Conservation (phyloP, 331 rosid species). For the Quercus lobata region DNA sequence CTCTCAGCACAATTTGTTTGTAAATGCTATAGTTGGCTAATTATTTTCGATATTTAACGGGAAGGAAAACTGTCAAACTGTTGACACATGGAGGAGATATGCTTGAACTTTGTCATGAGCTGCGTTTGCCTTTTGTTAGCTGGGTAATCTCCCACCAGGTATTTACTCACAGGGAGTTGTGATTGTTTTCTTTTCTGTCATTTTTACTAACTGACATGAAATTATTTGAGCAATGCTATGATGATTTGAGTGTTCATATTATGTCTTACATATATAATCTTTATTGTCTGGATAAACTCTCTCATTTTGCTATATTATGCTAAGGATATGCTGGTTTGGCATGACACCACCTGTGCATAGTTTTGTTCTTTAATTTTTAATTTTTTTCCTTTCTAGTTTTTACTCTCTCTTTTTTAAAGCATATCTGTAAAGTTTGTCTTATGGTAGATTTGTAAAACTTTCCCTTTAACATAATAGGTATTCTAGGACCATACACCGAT, state of each 20-base stretch:
- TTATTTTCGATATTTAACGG: slow-evolving; percentile 16
- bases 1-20: not conserved
- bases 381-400: not conserved
- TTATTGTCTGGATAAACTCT: not conserved
- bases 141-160: slow-evolving; percentile 87
- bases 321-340: not conserved
- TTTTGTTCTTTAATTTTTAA: not conserved
- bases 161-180: slow-evolving; percentile 1
- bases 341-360: not conserved
- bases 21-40: slow-evolving; percentile 22
- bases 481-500: too few relatives aligned
- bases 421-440: too few relatives aligned
- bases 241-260: not conserved
- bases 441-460: too few relatives aligned
- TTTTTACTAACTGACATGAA: not conserved
- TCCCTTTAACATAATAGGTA: too few relatives aligned
- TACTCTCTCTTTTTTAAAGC: too few relatives aligned
- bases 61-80: slow-evolving; percentile 88
- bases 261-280: not conserved
- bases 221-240: not conserved
- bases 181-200: slow-evolving; percentile 11
- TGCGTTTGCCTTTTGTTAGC: slow-evolving; percentile 81
- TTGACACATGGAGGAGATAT: slow-evolving; percentile 92
- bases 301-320: not conserved
- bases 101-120: slow-evolving; percentile 90